phyloP scores from a whole-genome alignment of 768 basidiomycete genomes.

The Amanita brunnescens region DNA sequence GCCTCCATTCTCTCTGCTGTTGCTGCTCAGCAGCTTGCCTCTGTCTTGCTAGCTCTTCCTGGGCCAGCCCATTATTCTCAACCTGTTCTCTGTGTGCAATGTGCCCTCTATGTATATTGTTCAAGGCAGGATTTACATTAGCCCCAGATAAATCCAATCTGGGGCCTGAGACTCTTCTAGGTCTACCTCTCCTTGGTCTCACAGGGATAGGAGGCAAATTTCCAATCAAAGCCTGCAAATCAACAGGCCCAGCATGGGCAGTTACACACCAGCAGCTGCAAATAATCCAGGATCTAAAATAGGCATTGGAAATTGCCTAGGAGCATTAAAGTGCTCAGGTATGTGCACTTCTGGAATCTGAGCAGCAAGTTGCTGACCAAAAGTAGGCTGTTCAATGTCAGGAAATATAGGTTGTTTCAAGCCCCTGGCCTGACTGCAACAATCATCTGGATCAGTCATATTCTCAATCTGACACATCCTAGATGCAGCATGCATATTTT shows the following conservation, averaged over 20 bases:
- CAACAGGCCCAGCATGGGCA: not conserved
- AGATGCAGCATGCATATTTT: not conserved
- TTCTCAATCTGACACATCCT: not conserved
- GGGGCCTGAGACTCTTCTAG: not conserved
- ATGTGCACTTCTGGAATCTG: not conserved
- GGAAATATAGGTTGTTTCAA: not conserved
- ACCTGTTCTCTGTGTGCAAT: not conserved
- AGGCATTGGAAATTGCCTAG: not conserved
- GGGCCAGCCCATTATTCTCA: not conserved
- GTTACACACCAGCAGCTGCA: not conserved
- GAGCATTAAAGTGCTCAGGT: not conserved
- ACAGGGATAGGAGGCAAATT: not conserved
- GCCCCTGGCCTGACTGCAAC: not conserved
- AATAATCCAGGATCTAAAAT: not conserved
- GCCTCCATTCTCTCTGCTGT: not conserved
- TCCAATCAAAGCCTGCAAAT: not conserved
- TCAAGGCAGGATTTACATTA: not conserved
- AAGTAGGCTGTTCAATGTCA: not conserved
- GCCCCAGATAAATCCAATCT: not conserved
- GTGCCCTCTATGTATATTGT: not conserved
- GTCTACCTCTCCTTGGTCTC: not conserved
- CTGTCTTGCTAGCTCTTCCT: not conserved
- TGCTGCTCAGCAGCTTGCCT: not conserved
- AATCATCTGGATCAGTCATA: slow-evolving; percentile 1
- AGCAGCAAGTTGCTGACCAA: not conserved